A percentile compares a stretch with the other conserved stretches of the same genome.
phyloP scores from a whole-genome alignment of 352 stramenopile species.

The Phytophthora nicotianae region DNA sequence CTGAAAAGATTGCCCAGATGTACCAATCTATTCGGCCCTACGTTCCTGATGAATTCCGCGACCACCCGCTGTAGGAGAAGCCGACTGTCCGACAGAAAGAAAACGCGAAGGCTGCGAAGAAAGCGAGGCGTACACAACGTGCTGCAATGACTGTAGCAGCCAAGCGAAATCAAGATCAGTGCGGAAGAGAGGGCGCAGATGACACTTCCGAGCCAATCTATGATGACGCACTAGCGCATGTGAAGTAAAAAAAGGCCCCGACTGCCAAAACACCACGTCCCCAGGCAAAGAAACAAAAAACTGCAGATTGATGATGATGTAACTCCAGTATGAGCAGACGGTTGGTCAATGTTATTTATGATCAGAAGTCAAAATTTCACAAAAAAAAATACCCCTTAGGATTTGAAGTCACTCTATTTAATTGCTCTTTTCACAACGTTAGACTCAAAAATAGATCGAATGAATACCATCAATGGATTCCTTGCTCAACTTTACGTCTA shows the following conservation, averaged over 20 bases:
- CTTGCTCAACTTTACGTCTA: background rate
- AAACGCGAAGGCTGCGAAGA: constrained; percentile 6
- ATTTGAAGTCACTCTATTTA: background rate
- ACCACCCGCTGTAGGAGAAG: constrained; percentile 11
- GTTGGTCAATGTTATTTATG: background rate
- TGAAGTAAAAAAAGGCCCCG: too few species aligned
- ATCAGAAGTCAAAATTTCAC: background rate
- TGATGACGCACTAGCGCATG: too few species aligned
- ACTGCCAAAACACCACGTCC: too few species aligned
- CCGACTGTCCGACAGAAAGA: background rate
- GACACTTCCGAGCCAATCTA: too few species aligned
- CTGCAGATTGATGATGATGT: background rate
- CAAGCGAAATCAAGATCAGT: constrained; percentile 4
- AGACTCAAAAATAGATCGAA: constrained; percentile 6
- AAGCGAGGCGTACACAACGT: constrained; percentile 1
- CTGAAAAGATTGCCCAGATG: too few species aligned
- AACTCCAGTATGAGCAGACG: too few species aligned
- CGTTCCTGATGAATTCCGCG: too few species aligned
- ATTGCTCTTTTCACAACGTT: background rate
- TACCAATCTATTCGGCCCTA: too few species aligned
- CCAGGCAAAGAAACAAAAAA: background rate
- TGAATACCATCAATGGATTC: background rate
- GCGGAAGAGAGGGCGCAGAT: background rate
- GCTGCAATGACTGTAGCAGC: constrained; percentile 1
- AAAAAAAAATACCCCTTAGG: constrained; percentile 1